Evolutionary conservation across 441 rosid genomes (phyloP).

Genomic region (Biscutella laevigata): DNA sequence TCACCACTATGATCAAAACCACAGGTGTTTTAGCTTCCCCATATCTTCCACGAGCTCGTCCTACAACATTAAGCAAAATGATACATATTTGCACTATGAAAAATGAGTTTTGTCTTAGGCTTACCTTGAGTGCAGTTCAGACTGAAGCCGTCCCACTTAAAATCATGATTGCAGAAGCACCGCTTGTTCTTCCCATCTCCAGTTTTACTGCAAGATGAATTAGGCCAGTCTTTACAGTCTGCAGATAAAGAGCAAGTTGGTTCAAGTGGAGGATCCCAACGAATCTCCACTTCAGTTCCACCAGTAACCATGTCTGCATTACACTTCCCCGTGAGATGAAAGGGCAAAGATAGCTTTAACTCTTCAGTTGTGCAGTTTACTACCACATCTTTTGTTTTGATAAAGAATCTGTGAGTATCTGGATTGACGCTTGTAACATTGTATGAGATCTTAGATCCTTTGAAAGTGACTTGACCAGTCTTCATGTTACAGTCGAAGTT

Average conservation of each 20-base stretch:
- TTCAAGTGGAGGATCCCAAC: conserved; percentile 48
- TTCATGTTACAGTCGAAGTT: conserved; percentile 42
- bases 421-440: conserved; percentile 35
- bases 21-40: conserved; percentile 24
- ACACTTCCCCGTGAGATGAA: conserved; percentile 34
- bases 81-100: neutral
- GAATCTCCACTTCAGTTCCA: conserved; percentile 44
- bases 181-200: conserved; percentile 28
- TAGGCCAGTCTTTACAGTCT: conserved; percentile 61
- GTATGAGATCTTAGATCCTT: conserved; percentile 25
- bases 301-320: conserved; percentile 18
- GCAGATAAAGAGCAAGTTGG: conserved; percentile 38
- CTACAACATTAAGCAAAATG: conserved; percentile 24
- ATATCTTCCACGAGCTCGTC: conserved; percentile 15
- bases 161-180: conserved; percentile 40
- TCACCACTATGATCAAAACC: conserved; percentile 29
- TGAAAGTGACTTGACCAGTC: conserved; percentile 40
- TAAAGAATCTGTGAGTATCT: conserved; percentile 28
- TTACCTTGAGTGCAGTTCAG: conserved; percentile 47
- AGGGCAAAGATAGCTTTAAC: conserved; percentile 35
- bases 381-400: conserved; percentile 22
- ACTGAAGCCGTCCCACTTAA: conserved; percentile 39
- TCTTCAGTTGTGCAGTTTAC: conserved; percentile 27
- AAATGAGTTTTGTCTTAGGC: neutral
- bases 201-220: conserved; percentile 37